Evolutionary conservation across 495 filamentous ascomycete genomes (phyloP), one percentile per base, ranked within the genome.

Genomic region (Bombardia bombarda): DNA sequence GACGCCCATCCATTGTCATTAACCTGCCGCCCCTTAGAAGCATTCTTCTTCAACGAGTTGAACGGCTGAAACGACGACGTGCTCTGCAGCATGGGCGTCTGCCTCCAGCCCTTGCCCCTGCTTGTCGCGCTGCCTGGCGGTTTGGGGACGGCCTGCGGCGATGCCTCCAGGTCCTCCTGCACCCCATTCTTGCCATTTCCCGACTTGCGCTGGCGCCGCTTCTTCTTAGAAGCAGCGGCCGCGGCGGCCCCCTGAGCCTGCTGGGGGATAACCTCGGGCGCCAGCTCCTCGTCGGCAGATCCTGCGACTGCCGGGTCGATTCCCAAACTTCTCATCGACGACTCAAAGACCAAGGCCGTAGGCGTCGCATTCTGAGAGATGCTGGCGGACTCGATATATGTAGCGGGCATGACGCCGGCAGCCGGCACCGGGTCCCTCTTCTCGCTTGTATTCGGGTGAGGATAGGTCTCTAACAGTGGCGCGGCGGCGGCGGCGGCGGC

Each of bases 1-100:
- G 90, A 96, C 30, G 87, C 89, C 92, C 92, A 98, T 10, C 88
- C 92, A 65, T 84, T 94, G 16, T 85, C 75, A 47, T 83, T 72
- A 18, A 76, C 75, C 16, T 61, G 62, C 28, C 69, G 67, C 20
- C 73, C 70, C 38, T 68, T 60, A 23, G 69, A 66, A 24, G 70
- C 66, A 26, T 70, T 73, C 44, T 70, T 68, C 72, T 75, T 74
- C 56, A 82, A 58, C 51, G 72, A 64, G 60, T 72, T 65, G 62
- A 69, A 74, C 19, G 62, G 74, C 55, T 72, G 80, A 63, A 70
- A 75, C 1, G 69, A 75, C 19, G 65, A 76, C 9, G 63, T 68
- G 23, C 65, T 78, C 61, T 75, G 83, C 30, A 90, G 70, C 19
- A 92, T 78, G 1, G 87, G 86, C 16, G 87, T 92, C 55, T 90